Evolutionary conservation across 2,329 filamentous ascomycete species (phyloP), one percentile per base, ranked within the genome.

Genomic region (Sclerotinia sclerotiorum): DNA sequence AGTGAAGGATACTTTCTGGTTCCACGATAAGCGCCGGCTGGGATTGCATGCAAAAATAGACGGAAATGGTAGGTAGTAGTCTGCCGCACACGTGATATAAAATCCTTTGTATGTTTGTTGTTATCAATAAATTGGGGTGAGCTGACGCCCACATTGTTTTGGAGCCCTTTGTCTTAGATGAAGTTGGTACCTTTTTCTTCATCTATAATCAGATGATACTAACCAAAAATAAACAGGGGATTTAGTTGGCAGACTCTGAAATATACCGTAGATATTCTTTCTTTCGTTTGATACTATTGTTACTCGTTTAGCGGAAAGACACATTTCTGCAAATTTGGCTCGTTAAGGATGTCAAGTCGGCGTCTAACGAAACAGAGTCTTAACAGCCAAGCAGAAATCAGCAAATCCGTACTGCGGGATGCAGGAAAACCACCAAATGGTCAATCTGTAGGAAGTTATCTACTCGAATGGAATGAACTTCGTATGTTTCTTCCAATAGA

Each of bases 391-490:
- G 17, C 21, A 48, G 27, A 29, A 15, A n/a, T 48, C 5, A 29
- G 21, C 32, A 48, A 48, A n/a, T 11, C 19, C 6, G 7, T 32
- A 39, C 5, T 39, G 5, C 6, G 21, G 29, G n/a, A 7, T 51
- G 29, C 1, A 5, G 27, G 4, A 17, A 63, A 63, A 24, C 11
- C 13, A 42, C 29, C 15, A 21, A 10, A 24, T 8, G 21, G n/a
- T n/a, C 10, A 51, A 35, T 24, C 6, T 3, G 11, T 42, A 1
- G 55, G 55, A 24, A 63, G 29, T 51, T 21, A 17, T 17, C 6
- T 63, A 19, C 29, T 63, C 10, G 60, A 63, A 51, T 63, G 60
- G 60, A 6, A 63, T 24, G 60, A 63, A 10, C 42, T 63, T 32
- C 21, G 60, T 63, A 27, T 51, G 60, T 35, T 39, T 24, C 11